phyloP scores from a whole-genome alignment of 495 filamentous ascomycete species.

The Sabuloglossum arenarium region DNA sequence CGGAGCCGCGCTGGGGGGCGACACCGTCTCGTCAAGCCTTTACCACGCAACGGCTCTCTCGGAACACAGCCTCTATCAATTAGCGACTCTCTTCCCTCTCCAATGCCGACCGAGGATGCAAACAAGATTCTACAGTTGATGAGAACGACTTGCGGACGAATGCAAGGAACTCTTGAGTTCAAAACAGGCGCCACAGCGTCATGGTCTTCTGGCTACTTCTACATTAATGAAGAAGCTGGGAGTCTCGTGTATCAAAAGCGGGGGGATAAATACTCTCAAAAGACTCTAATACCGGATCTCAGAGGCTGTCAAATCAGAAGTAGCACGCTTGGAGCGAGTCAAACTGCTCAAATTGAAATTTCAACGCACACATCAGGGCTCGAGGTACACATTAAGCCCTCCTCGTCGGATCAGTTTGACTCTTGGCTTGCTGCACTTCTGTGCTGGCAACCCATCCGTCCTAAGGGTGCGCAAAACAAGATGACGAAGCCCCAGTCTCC shows the following conservation, averaged over 20 bases:
- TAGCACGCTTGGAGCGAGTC: conserved; percentile 37
- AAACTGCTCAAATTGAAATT: conserved; percentile 62
- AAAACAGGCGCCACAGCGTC: conserved; percentile 28
- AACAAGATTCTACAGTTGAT: conserved; percentile 45
- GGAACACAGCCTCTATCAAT: conserved; percentile 8
- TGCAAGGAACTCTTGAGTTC: conserved; percentile 50
- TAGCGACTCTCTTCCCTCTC: conserved; percentile 18
- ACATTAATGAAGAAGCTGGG: conserved; percentile 41
- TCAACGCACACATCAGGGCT: conserved; percentile 43
- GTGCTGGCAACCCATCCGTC: conserved; percentile 81
- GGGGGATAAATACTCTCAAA: conserved; percentile 31
- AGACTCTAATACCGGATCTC: conserved; percentile 55
- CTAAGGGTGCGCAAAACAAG: conserved; percentile 51
- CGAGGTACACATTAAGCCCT: conserved; percentile 54
- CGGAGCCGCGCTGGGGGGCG: not conserved
- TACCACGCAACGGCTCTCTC: not conserved
- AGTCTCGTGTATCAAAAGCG: conserved; percentile 36
- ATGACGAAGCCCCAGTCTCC: conserved; percentile 43
- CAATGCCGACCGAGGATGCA: conserved; percentile 37
- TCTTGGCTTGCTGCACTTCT: conserved; percentile 83
- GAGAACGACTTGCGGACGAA: conserved; percentile 44
- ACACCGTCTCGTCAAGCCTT: conserved; percentile 4
- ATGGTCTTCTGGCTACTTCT: conserved; percentile 42
- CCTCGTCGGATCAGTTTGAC: conserved; percentile 56
- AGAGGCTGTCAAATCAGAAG: conserved; percentile 69